Evolutionary conservation across 768 basidiomycete genomes (phyloP), one percentile per base, ranked within the genome.

Genomic region (Phylloporus arenicola): DNA sequence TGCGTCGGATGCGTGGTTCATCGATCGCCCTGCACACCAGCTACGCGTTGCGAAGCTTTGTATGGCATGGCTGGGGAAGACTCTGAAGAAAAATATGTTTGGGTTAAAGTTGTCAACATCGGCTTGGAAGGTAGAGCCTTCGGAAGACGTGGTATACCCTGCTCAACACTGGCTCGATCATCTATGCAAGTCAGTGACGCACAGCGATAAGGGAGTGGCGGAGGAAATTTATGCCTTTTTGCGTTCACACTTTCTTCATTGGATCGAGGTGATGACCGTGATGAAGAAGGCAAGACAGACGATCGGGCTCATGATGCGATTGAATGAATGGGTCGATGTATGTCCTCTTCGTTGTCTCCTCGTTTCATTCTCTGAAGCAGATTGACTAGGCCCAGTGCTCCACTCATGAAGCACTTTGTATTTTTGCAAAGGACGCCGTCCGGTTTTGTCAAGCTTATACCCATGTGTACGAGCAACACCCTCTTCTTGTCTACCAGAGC

Each of bases 191-290:
- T 55, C 55, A 4, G 51, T 29, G 19, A 29, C 4, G 16, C 13
- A 22, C 19, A 27, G 22, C 13, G 57, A 56, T 10, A 50, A 17
- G 19, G 43, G 8, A 6, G n/a, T 61, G 27, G 46, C 9, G 13
- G 53, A 55, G 2, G 62, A 56, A 12, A 48, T 70, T 2, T 6
- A 55, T 2, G 10, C 1, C 27, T 66, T 68, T 49, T 45, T 68
- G 45, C 41, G 37, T 8, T 43, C 35, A 22, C 63, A 69, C 34
- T 61, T 70, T 3, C 43, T 69, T 10, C 67, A 70, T 45, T 69
- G 68, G 68, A 59, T 70, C 38, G 69, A 69, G 41, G 56, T 50
- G 24, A 68, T 69, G 68, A 47, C 60, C n/a, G 20, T 61, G 38
- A 53, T 70, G 48, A 61, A 34, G 47, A 67, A 53, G 42, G 59